These are phyloP conservation scores for Aquilaria sinensis DNA, from an alignment of 345 rosid species.

Conservation along the genomic window DNA sequence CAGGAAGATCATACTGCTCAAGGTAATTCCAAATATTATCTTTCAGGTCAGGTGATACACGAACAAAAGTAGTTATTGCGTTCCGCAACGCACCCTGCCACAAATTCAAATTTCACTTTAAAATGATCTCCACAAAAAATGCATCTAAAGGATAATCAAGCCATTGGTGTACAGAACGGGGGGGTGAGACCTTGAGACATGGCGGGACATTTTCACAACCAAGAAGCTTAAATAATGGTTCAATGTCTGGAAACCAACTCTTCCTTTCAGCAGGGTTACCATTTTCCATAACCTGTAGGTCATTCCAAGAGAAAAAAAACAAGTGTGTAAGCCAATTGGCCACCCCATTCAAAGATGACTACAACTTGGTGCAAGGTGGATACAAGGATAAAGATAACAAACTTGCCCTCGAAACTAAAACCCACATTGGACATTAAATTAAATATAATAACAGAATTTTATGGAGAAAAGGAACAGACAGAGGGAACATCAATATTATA, in stretches of 20 bases:
- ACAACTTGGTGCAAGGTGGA: too few relatives aligned
- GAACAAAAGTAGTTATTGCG: conserved; percentile 65
- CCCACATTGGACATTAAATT: too few relatives aligned
- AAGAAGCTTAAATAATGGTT: conserved; percentile 95
- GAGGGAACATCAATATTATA: neutral
- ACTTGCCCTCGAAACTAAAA: too few relatives aligned
- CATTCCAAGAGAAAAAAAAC: neutral
- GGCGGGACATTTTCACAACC: conserved; percentile 93
- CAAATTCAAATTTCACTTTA: conserved; percentile 14
- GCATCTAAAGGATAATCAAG: conserved; percentile 2
- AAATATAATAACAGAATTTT: too few relatives aligned
- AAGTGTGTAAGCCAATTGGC: neutral
- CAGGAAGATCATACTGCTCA: conserved; percentile 93
- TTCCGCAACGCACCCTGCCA: conserved; percentile 89
- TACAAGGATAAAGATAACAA: too few relatives aligned
- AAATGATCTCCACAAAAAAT: conserved; percentile 1
- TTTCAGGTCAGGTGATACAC: conserved; percentile 66
- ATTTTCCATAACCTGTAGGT: conserved; percentile 66
- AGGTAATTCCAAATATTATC: conserved; percentile 82
- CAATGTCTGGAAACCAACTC: conserved; percentile 89
- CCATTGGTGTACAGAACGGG: neutral
- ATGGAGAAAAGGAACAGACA: neutral
- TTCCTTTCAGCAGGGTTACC: conserved; percentile 79
- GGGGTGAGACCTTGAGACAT: conserved; percentile 61
- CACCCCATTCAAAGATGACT: too few relatives aligned